phyloP scores from a whole-genome alignment of 371 early-diverging fungal species.

The Encephalitozoon romaleae region DNA sequence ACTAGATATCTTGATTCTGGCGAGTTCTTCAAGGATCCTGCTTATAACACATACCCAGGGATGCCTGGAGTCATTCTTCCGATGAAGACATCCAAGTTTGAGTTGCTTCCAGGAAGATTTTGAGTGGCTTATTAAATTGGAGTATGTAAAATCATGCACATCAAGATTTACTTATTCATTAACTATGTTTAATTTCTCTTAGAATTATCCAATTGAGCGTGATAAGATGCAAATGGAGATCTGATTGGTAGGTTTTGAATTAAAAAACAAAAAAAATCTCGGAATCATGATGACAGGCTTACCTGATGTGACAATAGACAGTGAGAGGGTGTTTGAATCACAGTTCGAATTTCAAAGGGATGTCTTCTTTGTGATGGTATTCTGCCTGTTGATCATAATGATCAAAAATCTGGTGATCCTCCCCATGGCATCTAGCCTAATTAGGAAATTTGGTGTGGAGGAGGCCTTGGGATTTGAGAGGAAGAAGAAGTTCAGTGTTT shows the following conservation, averaged over 20 bases:
- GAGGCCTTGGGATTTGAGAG: not conserved
- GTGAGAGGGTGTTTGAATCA: not conserved
- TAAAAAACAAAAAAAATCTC: not conserved
- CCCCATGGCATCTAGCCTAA: not conserved
- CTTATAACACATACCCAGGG: not conserved
- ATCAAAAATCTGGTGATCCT: not conserved
- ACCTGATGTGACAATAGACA: not conserved
- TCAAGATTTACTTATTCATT: not conserved
- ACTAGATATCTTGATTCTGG: not conserved
- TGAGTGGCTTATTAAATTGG: not conserved
- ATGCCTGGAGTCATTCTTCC: not conserved
- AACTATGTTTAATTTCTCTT: not conserved
- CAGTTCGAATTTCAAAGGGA: not conserved
- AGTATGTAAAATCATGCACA: not conserved
- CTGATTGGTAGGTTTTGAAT: not conserved
- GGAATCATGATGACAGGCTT: not conserved
- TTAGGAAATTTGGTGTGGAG: not conserved
- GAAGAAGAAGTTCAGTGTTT: conserved; percentile 35
- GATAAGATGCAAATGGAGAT: too few species aligned
- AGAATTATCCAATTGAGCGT: too few species aligned
- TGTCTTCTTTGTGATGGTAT: not conserved
- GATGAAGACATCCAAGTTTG: not conserved
- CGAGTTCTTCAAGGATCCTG: not conserved
- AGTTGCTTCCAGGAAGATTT: not conserved
- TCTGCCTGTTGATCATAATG: not conserved